A percentile compares a stretch with the other conserved stretches of the same genome.
These are phyloP conservation scores for Rhododendron henanense DNA, from an alignment of 148 eudicot species.

Conservation along the genomic window DNA sequence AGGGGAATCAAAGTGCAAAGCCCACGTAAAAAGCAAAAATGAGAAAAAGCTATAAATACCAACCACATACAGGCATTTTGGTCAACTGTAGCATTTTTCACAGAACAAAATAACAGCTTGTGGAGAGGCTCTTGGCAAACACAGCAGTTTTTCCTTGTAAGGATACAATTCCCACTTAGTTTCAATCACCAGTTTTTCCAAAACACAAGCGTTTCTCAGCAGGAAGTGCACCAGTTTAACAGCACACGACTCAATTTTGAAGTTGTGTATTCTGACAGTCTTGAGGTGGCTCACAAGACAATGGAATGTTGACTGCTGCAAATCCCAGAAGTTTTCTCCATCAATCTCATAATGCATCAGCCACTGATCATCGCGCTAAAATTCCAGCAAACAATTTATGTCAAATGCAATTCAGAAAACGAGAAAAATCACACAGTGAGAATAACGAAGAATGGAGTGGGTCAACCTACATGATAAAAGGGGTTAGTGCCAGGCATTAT, in stretches of 20 bases:
- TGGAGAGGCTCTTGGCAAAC: no score
- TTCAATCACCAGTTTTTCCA: neutral
- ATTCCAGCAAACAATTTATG: neutral
- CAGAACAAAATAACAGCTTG: no score
- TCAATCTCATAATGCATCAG: neutral
- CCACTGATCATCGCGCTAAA: neutral
- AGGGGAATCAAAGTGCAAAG: no score
- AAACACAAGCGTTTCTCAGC: neutral
- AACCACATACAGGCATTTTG: no score
- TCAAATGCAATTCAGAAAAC: neutral
- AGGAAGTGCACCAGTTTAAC: constrained; percentile 9
- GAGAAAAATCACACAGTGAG: neutral
- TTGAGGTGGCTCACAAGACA: constrained; percentile 8
- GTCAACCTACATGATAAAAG: neutral
- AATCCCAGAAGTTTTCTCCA: constrained; percentile 5
- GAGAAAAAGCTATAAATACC: no score
- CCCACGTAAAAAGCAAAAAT: no score
- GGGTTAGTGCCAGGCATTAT: neutral
- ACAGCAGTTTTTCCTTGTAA: neutral
- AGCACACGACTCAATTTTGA: neutral
- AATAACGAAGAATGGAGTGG: no score
- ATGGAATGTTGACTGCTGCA: neutral
- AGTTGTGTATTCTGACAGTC: neutral
- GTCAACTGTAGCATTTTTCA: no score
- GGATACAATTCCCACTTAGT: neutral